These are phyloP conservation scores for Ephemerocybe angulata DNA, from an alignment of 768 basidiomycete genomes.

Conservation along the genomic window DNA sequence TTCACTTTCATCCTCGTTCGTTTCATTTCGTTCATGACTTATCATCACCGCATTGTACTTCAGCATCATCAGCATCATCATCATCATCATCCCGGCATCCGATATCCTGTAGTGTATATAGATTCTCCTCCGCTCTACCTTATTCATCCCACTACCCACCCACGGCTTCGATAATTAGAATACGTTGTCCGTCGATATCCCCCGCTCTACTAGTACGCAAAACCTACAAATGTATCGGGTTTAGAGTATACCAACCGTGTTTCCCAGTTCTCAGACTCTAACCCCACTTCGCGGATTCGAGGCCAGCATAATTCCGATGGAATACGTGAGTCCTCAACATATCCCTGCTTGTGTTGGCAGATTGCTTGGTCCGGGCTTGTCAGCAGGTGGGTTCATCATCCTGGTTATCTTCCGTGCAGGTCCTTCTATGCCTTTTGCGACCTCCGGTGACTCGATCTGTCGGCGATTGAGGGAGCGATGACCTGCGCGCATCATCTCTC, in stretches of 20 bases:
- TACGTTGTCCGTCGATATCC: conserved; percentile 1
- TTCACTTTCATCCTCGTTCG: not conserved
- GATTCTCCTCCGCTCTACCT: not conserved
- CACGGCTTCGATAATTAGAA: not conserved
- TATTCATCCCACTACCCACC: not conserved
- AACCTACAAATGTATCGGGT: not conserved
- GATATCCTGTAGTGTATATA: not conserved
- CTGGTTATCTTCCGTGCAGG: not conserved
- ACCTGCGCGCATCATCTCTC: not conserved
- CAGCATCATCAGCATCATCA: not conserved
- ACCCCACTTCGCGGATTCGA: not conserved
- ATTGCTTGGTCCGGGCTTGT: too few relatives aligned
- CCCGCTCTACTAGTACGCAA: not conserved
- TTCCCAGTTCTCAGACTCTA: not conserved
- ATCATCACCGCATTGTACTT: conserved; percentile 3
- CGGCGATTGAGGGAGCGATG: not conserved
- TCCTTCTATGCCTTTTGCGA: not conserved
- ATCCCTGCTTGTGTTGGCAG: not conserved
- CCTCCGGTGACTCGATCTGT: not conserved
- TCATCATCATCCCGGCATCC: not conserved
- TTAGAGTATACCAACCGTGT: not conserved
- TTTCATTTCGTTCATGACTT: not conserved
- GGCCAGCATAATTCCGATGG: not conserved
- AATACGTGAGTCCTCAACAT: not conserved
- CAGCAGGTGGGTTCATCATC: too few relatives aligned